Conservation (phyloP, 176 grass and related monocot genomes). For the Aegilops speltoides region DNA sequence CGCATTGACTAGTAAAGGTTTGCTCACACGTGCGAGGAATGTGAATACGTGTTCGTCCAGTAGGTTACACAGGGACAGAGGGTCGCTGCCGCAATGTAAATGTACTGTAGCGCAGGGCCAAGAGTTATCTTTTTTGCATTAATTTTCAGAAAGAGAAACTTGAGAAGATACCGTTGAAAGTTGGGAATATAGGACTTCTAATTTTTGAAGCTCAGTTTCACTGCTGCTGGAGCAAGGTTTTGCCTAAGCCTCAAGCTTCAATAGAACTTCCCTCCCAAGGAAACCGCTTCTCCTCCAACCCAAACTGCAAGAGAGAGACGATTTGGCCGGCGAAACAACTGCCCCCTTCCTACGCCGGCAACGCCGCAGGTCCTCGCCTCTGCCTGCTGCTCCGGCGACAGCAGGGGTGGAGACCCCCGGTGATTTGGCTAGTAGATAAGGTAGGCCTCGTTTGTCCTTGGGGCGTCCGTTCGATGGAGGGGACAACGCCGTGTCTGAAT, state of each 20-base stretch:
- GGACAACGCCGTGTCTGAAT: no score
- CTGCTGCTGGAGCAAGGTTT: background rate
- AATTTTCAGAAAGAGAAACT: background rate
- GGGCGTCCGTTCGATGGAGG: no score
- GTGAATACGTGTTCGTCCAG: background rate
- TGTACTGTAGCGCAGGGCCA: background rate
- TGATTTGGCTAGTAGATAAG: no score
- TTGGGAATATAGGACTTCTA: background rate
- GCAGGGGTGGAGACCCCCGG: no score
- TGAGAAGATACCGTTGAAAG: background rate
- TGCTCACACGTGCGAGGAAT: background rate
- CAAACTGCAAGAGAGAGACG: no score
- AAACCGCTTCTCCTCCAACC: no score
- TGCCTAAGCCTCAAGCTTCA: background rate
- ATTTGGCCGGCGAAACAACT: no score
- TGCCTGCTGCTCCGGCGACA: no score
- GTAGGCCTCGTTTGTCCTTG: no score
- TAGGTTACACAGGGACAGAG: background rate
- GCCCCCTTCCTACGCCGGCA: no score
- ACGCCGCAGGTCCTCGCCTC: no score
- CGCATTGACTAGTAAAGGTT: background rate
- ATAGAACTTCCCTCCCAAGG: background rate
- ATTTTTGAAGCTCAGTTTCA: background rate
- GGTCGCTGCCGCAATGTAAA: background rate
- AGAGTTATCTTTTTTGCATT: background rate